Evolutionary conservation across 208 protist genomes (phyloP).

Genomic region (Sergeia podlipaevii): DNA sequence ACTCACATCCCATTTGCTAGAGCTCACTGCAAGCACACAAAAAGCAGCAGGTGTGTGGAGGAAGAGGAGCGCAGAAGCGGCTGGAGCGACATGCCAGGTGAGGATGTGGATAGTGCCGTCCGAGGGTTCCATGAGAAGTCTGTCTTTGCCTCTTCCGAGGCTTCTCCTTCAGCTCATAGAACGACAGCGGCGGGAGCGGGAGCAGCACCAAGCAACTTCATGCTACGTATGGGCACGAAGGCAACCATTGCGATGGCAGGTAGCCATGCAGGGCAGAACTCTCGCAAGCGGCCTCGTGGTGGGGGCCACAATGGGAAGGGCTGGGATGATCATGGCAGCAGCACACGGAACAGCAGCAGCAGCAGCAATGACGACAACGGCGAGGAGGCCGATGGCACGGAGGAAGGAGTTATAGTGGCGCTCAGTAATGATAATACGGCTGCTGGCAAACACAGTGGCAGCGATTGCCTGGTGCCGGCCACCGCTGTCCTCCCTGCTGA

Average conservation of each 20-base stretch:
- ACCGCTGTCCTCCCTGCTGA: not conserved
- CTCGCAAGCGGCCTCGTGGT: no score
- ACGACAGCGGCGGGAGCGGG: no score
- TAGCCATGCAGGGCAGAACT: no score
- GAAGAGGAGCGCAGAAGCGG: not conserved
- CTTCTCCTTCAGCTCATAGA: no score
- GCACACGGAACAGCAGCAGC: no score
- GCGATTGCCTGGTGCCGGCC: slow-evolving; percentile 1
- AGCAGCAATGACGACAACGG: not conserved
- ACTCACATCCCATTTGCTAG: slow-evolving; percentile 4
- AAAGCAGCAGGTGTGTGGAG: not conserved
- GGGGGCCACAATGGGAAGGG: no score
- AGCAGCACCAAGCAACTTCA: no score
- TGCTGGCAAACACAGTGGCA: no score
- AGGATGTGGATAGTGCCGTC: not conserved
- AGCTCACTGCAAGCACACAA: not conserved
- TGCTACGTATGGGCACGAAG: no score
- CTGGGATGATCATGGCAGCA: not conserved
- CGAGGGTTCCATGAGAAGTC: no score
- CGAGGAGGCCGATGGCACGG: not conserved
- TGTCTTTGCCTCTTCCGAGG: no score
- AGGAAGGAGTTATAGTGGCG: not conserved
- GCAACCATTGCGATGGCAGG: no score
- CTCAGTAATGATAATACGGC: not conserved
- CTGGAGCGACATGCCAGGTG: not conserved